Evolutionary conservation across 2,329 filamentous ascomycete species (phyloP).

Genomic region (Chaetomiaceae sp.): DNA sequence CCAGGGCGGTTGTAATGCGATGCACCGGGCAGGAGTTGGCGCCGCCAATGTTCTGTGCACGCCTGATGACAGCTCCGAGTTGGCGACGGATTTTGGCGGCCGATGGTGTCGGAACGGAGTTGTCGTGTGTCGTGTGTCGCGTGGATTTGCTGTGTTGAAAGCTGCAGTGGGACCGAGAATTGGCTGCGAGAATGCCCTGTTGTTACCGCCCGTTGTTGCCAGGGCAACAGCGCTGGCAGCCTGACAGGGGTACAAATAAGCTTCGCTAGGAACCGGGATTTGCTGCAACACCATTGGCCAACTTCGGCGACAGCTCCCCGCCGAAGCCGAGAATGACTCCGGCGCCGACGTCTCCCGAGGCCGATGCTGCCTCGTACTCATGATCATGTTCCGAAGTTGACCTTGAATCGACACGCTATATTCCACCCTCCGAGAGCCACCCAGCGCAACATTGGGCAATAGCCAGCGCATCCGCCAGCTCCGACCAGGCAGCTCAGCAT

Average conservation of each 20-base stretch:
- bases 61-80: neutral
- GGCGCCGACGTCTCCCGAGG: neutral
- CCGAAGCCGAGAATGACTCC: constrained; percentile 16
- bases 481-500: no score
- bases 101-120: constrained; percentile 11
- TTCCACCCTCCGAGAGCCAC: no score
- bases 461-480: no score
- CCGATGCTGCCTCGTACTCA: neutral
- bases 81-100: neutral
- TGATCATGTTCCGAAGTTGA: neutral
- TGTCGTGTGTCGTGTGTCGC: constrained; percentile 7
- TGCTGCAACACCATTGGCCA: constrained; percentile 11
- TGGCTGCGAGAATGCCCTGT: constrained; percentile 13
- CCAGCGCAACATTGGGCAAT: no score
- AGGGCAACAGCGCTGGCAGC: constrained; percentile 16
- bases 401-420: no score
- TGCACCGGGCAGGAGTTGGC: neutral
- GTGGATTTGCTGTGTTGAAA: constrained; percentile 16
- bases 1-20: neutral
- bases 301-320: constrained; percentile 2
- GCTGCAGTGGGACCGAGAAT: constrained; percentile 13
- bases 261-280: constrained; percentile 5
- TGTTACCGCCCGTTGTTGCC: constrained; percentile 15
- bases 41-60: neutral
- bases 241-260: constrained; percentile 15